Evolutionary conservation across 2,329 filamentous ascomycete species (phyloP).

Genomic region (Leptographium flavum): DNA sequence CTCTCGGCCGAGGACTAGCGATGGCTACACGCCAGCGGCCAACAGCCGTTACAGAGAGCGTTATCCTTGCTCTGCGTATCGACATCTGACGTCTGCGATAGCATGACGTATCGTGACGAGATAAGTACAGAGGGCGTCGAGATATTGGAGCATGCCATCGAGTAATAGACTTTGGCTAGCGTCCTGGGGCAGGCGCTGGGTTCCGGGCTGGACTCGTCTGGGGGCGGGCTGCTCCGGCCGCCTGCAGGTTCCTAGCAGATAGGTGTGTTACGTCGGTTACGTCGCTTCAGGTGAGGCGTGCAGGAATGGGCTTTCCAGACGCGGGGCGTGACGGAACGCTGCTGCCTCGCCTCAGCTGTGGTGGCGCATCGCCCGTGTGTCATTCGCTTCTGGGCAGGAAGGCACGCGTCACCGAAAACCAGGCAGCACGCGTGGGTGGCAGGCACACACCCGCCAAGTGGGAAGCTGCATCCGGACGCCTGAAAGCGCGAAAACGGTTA

Average conservation of each 20-base stretch:
- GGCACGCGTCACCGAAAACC: background rate
- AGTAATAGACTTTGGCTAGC: background rate
- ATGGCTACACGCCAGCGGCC: no score
- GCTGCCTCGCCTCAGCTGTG: background rate
- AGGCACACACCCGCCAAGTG: no score
- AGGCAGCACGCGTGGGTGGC: no score
- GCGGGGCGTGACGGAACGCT: background rate
- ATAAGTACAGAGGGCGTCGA: no score
- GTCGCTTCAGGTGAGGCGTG: no score
- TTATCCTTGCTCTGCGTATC: no score
- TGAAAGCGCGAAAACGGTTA: no score
- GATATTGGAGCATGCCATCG: background rate
- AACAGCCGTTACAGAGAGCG: no score
- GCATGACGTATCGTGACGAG: background rate
- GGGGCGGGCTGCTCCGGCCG: slow-evolving; percentile 4
- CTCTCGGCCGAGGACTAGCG: no score
- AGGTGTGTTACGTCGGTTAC: no score
- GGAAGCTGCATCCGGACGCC: no score
- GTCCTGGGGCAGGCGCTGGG: background rate
- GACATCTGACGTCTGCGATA: background rate
- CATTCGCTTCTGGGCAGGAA: background rate
- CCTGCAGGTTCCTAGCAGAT: background rate
- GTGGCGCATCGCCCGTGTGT: background rate
- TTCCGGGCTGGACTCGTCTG: background rate
- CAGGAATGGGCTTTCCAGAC: no score